Percentiles rank a stretch among this genome's conserved stretches.
Conservation (phyloP, 2,329 filamentous ascomycete genomes). For the Juglanconis oblonga region DNA sequence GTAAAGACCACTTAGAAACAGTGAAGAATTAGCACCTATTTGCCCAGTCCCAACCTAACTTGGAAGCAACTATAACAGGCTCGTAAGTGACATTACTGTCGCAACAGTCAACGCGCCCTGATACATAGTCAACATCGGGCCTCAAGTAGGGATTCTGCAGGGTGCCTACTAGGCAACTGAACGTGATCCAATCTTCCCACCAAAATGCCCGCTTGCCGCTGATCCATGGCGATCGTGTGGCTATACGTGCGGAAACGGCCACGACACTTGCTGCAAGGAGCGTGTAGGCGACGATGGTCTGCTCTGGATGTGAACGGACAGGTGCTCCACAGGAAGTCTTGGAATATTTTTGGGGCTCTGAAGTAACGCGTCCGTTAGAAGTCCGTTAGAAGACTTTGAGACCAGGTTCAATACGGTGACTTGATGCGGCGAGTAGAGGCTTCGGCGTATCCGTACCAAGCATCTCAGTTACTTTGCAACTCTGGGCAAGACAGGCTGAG, state of each 20-base stretch:
- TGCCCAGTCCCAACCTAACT: background rate
- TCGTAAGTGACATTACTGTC: background rate
- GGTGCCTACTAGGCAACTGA: background rate
- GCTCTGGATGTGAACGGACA: background rate
- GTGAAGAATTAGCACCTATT: no score
- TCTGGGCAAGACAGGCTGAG: no score
- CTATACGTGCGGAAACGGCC: background rate
- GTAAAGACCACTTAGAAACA: no score
- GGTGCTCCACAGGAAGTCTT: background rate
- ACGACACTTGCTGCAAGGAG: background rate
- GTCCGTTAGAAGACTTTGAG: no score
- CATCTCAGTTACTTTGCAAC: no score
- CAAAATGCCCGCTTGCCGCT: background rate
- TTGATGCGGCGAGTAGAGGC: no score
- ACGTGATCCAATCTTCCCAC: background rate
- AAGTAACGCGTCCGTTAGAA: background rate
- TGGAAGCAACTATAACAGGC: background rate
- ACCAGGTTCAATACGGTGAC: no score
- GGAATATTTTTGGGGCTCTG: background rate
- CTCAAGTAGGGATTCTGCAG: background rate
- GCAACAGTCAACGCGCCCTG: background rate
- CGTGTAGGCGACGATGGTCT: background rate
- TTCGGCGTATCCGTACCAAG: no score
- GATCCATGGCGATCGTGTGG: background rate
- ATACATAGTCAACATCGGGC: background rate